Evolutionary conservation across 1,284 basidiomycete species (phyloP), one percentile per base, ranked within the genome.

Genomic region (Apiotrichum laibachii): DNA sequence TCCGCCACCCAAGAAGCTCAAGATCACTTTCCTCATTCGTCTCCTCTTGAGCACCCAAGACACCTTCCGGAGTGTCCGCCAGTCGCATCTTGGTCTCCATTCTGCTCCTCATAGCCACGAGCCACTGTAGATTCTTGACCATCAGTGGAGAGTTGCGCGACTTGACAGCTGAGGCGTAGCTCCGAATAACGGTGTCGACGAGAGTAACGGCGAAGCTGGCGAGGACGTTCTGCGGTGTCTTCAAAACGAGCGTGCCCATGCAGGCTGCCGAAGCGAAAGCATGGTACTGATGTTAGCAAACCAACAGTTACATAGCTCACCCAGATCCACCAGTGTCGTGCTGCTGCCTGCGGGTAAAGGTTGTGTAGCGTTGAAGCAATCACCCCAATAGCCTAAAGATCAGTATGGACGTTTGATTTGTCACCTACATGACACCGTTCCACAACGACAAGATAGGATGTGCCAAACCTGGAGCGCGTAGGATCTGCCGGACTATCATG

Each of bases 371-470:
- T 34, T 6, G 58, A 12, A 21, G 59, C 58, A 22, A 70, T 59
- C 15, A 64, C 58, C 2, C 37, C 37, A 39, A 39, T 39, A 3
- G 37, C 37, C 37, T 39, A 5, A 7, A 4, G 3, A 31, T 31
- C 37, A 12, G 37, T 39, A 4, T 5, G 37, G 11, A 39, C 4
- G 3, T 39, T 39, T 12, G 16, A 39, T 39, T 39, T 39, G 46
- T 69, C 66, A 33, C 67, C 60, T 50, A 70, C 70, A 42, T 64
- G 66, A 39, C 64, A 63, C 5, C 71, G 57, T 48, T 72, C 71
- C 16, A 68, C 57, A 10, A 72, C 61, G n/a, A 61, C 50, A 5
- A 71, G 55, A 46, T 61, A 71, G 0, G 68, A 57, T 26, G 62
- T 56, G 1, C 63, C 69, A 42, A 61, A 67, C 10, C 35, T 18